A percentile compares a stretch with the other conserved stretches of the same genome.
Evolutionary conservation across 352 stramenopile genomes (phyloP).

Genomic region (Pythium sukuiense): DNA sequence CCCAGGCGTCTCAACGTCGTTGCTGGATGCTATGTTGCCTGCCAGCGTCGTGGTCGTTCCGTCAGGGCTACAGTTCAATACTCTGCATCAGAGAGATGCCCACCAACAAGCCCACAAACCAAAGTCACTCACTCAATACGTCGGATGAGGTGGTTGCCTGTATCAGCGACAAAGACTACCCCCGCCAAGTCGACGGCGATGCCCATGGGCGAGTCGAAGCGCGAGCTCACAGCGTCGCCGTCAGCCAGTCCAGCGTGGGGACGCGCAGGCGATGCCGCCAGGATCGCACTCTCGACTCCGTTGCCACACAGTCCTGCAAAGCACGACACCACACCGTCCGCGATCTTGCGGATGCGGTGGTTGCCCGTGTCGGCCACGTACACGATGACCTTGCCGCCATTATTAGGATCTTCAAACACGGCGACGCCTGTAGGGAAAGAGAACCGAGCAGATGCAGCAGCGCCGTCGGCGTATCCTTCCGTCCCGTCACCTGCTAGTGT

Average conservation of each 20-base stretch:
- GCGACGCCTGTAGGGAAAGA: slow-evolving; percentile 72
- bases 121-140: slow-evolving; percentile 57
- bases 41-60: slow-evolving; percentile 68
- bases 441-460: slow-evolving; percentile 45
- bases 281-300: slow-evolving; percentile 60
- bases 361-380: slow-evolving; percentile 85
- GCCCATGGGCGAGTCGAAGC: slow-evolving; percentile 93
- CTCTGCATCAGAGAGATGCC: not conserved
- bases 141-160: slow-evolving; percentile 94
- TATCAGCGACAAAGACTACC: slow-evolving; percentile 94
- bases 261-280: slow-evolving; percentile 34
- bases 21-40: slow-evolving; percentile 52
- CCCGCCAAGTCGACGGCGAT: slow-evolving; percentile 80
- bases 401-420: slow-evolving; percentile 44
- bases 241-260: slow-evolving; percentile 91
- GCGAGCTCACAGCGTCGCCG: slow-evolving; percentile 62
- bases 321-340: slow-evolving; percentile 73
- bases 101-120: too few species aligned
- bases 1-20: slow-evolving; percentile 67
- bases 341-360: slow-evolving; percentile 77
- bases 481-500: slow-evolving; percentile 60
- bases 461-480: slow-evolving; percentile 50
- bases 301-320: slow-evolving; percentile 87
- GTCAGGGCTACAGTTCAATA: slow-evolving; percentile 26
- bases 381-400: slow-evolving; percentile 37